Percentiles rank a stretch among this genome's conserved stretches.
Evolutionary conservation across 2,329 filamentous ascomycete species (phyloP).

Genomic region (Helicocarpus griseus): DNA sequence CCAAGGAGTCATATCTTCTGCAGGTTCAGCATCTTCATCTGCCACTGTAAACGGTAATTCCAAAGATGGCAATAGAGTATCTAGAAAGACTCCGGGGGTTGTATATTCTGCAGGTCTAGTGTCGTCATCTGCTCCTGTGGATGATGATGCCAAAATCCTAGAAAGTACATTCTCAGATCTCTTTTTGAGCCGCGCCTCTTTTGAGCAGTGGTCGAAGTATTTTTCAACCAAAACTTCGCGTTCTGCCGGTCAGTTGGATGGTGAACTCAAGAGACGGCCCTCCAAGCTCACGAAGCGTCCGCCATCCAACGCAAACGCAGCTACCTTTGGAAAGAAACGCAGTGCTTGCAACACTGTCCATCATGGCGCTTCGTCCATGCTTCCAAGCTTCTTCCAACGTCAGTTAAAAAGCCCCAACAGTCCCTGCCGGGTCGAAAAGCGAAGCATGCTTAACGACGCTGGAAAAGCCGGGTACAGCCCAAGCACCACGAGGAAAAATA

Average conservation of each 20-base stretch:
- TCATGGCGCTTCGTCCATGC: neutral
- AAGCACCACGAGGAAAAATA: neutral
- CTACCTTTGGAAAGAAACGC: neutral
- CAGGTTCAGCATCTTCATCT: neutral
- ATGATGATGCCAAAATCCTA: neutral
- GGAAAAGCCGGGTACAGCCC: slow-evolving; percentile 1
- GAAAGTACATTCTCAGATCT: neutral
- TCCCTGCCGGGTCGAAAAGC: slow-evolving; percentile 9
- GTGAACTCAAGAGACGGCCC: neutral
- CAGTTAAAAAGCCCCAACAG: slow-evolving; percentile 8
- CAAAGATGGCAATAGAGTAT: neutral
- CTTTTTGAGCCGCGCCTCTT: neutral
- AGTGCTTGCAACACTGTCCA: too few species aligned
- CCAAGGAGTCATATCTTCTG: neutral
- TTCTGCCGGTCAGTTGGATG: neutral
- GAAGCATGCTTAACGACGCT: slow-evolving; percentile 4
- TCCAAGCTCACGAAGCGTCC: neutral
- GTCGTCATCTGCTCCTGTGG: neutral
- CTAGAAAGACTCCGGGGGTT: neutral
- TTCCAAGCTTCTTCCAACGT: slow-evolving; percentile 4
- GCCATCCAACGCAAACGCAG: neutral
- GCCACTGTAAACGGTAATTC: neutral
- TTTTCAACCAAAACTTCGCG: neutral
- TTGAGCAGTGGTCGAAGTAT: neutral
- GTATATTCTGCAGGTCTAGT: neutral